Base-by-base conservation (phyloP, 2,329 filamentous ascomycete genomes). In the Dothistroma pini region DNA sequence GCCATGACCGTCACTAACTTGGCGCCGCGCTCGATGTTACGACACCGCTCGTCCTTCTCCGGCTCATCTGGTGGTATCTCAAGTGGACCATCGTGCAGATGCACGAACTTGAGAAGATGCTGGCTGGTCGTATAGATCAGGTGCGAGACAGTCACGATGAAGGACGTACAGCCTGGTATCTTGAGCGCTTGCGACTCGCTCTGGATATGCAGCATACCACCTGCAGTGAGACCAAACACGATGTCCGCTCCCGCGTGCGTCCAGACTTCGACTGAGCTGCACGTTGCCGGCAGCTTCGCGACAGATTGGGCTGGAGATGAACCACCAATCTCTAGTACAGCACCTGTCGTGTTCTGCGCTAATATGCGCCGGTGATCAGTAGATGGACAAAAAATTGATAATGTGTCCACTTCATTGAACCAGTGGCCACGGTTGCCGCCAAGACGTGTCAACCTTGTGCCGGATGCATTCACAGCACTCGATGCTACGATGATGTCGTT, bases 81-180 rank as follows among this genome's bases (percentile, higher is more conserved):
- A 61, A 97, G 85, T 31, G 89, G 90, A 16, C 84, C 79, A 29
- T 66, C 67, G 3, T 85, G 82, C 54, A 97, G 78, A 74, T 99
- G 93, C 14, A 97, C 88, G 75, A 97, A 97, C 75, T 99, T 99
- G 64, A 99, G 81, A 3, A 97, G 81, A 74, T 97, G 93, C 66
- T 92, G 92, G 62, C 88, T 92, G 0, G 95, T 99, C 0, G 95
- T 99, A 71, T 93, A 92, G 60, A 97, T 86, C 14, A 99, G 80
- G 78, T 97, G 93, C 21, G 86, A 85, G 0, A 87, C 81, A 0
- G 93, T 96, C 29, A 93, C 78, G 6, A 92, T 74, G 69, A 96
- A 97, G 0, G 95, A 99, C 0, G 93, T 97, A 75, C 92, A 96
- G 69, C 95, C 96, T 74, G 90, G 91, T 14, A 88, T 85, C 50